A percentile compares a stretch with the other conserved stretches of the same genome.
These are phyloP conservation scores for Pugionium cornutum DNA, from an alignment of 345 rosid genomes.

Conservation along the genomic window DNA sequence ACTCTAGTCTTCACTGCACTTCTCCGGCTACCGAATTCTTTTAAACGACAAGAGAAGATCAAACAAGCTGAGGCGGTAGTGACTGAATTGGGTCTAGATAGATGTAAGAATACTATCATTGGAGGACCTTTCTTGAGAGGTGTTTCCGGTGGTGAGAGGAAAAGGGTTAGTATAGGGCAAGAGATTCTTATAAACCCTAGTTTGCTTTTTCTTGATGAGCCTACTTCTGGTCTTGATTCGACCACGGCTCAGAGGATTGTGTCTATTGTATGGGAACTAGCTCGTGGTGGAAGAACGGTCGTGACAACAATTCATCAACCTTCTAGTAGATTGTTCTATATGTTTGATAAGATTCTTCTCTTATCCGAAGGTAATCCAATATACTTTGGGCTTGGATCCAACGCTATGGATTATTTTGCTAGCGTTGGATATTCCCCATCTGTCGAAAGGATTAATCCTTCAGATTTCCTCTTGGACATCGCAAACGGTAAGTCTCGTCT, in stretches of 20 bases:
- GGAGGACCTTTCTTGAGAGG: conserved; percentile 84
- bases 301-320: conserved; percentile 91
- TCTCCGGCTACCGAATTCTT: conserved; percentile 66
- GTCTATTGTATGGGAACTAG: conserved; percentile 57
- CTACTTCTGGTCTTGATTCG: conserved; percentile 94
- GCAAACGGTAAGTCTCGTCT: conserved; percentile 68
- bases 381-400: conserved; percentile 53
- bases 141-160: conserved; percentile 86
- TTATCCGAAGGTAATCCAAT: conserved; percentile 78
- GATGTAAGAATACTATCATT: conserved; percentile 68
- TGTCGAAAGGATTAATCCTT: conserved; percentile 62
- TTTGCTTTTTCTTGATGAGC: conserved; percentile 83
- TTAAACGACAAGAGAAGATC: conserved; percentile 56
- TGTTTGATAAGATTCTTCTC: conserved; percentile 86
- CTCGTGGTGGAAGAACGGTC: conserved; percentile 78
- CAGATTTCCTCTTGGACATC: conserved; percentile 92
- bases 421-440: conserved; percentile 61
- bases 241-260: conserved; percentile 83
- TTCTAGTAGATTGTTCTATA: conserved; percentile 73
- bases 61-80: conserved; percentile 71
- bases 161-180: conserved; percentile 88
- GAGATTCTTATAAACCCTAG: conserved; percentile 94
- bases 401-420: conserved; percentile 74
- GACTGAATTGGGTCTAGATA: conserved; percentile 61
- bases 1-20: conserved; percentile 79